Conservation (phyloP, 768 basidiomycete genomes). For the Pleurotus tuber-regium region DNA sequence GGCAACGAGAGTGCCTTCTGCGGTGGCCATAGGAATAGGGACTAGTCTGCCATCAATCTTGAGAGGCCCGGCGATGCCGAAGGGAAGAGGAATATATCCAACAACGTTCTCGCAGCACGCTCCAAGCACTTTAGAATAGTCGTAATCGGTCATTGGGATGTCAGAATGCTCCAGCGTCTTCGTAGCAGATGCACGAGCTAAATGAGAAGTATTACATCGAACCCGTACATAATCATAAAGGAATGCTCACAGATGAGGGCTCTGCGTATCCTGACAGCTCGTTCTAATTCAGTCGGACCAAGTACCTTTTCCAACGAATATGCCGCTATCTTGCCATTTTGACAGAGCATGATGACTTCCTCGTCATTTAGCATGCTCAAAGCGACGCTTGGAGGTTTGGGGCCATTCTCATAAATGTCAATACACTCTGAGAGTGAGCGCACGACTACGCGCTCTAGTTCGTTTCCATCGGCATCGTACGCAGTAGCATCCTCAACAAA, state of each 20-base stretch:
- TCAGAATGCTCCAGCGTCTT: constrained; percentile 82
- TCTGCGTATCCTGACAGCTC: constrained; percentile 84
- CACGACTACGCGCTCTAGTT: constrained; percentile 8
- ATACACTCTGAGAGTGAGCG: constrained; percentile 79
- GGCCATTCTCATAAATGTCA: constrained; percentile 74
- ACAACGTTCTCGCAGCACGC: constrained; percentile 99
- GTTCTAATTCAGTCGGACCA: constrained; percentile 61
- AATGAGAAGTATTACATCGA: not conserved
- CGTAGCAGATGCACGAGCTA: constrained; percentile 82
- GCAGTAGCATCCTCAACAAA: too few species aligned
- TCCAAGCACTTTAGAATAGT: constrained; percentile 90
- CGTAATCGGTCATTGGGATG: constrained; percentile 82
- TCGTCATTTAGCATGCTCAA: constrained; percentile 79
- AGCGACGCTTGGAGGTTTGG: constrained; percentile 54
- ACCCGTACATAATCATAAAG: not conserved
- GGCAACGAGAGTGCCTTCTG: constrained; percentile 98
- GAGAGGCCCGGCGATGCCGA: constrained; percentile 95
- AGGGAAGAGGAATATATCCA: constrained; percentile 93
- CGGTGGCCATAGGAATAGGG: constrained; percentile 98
- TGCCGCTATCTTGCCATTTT: constrained; percentile 89
- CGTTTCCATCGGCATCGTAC: too few species aligned
- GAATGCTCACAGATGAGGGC: constrained; percentile 81
- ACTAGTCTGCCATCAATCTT: constrained; percentile 80
- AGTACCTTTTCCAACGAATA: constrained; percentile 95
- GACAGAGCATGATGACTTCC: constrained; percentile 84